Percentiles rank a stretch among this genome's conserved stretches.
Conservation (phyloP, 805 yeast genomes). For the Teunomyces cretensis region DNA sequence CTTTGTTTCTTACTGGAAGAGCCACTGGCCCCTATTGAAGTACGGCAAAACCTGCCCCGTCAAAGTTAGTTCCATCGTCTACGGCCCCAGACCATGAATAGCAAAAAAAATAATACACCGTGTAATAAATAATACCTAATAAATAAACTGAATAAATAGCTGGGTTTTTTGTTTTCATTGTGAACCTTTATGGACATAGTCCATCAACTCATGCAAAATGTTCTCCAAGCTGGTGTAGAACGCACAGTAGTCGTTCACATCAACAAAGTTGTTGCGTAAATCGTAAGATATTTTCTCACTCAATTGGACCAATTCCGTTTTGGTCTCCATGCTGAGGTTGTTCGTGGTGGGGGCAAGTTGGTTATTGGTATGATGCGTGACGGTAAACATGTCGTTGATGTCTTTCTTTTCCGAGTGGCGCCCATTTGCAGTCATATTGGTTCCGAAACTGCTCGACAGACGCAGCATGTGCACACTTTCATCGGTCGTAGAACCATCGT, state of each 20-base stretch:
- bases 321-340: conserved; percentile 12
- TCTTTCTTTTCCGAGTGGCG: not conserved
- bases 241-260: conserved; percentile 45
- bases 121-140: not conserved
- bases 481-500: not conserved
- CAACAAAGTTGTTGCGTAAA: conserved; percentile 42
- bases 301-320: conserved; percentile 31
- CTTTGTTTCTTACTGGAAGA: too few species aligned
- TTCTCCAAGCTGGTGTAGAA: conserved; percentile 43
- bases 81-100: too few species aligned
- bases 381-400: not conserved
- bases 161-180: not conserved
- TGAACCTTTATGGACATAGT: conserved; percentile 24
- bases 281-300: conserved; percentile 41
- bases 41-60: too few species aligned
- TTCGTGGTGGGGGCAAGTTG: not conserved
- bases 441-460: not conserved
- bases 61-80: too few species aligned
- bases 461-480: not conserved
- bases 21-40: too few species aligned
- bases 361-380: not conserved
- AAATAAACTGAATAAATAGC: not conserved
- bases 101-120: too few species aligned
- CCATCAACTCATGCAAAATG: conserved; percentile 39
- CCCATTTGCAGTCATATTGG: not conserved